phyloP scores from a whole-genome alignment of 306 rosid species.

The Mimosa pudica region DNA sequence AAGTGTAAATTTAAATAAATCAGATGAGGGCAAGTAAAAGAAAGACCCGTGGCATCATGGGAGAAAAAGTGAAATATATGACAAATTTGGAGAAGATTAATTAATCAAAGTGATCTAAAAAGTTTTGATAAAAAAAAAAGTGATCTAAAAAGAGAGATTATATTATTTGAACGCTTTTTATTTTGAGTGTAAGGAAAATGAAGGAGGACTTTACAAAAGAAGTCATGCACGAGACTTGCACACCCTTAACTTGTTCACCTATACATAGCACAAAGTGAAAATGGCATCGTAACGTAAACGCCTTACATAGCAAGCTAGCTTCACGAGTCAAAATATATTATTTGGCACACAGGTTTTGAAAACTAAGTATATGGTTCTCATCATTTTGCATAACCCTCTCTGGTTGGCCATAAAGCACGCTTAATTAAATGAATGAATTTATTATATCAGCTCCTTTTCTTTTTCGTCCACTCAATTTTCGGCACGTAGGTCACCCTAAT shows the following conservation, averaged over 20 bases:
- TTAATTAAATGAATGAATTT: neutral
- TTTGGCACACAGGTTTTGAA: neutral
- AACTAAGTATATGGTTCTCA: conserved; percentile 8
- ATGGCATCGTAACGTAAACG: conserved; percentile 16
- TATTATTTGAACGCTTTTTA: neutral
- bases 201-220: too few relatives aligned
- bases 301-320: neutral
- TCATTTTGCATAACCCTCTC: neutral
- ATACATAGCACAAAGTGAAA: neutral
- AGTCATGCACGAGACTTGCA: neutral
- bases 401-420: neutral
- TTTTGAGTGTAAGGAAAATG: neutral
- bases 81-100: neutral
- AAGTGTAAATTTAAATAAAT: neutral
- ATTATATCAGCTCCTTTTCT: neutral
- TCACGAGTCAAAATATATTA: neutral
- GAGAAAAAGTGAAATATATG: neutral
- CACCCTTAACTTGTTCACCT: neutral
- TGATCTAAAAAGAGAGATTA: neutral
- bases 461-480: neutral
- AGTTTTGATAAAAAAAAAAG: too few relatives aligned
- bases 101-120: neutral
- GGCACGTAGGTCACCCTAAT: neutral
- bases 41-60: conserved; percentile 27
- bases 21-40: conserved; percentile 8